Evolutionary conservation across 140 eudicot species (phyloP).

Genomic region (Senecio squalidus): DNA sequence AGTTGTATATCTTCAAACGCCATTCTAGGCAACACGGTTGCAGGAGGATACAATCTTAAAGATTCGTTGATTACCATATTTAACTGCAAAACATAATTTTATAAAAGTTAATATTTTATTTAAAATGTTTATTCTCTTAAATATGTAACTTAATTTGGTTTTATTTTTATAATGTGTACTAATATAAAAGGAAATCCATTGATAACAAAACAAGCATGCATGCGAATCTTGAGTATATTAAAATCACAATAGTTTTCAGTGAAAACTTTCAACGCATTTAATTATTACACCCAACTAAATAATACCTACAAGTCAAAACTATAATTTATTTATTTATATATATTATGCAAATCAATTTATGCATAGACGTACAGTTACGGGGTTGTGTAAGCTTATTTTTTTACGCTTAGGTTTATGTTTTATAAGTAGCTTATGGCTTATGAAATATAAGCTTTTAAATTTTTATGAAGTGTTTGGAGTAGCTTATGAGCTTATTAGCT

Average conservation of each 20-base stretch:
- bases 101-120: too few species aligned
- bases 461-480: too few species aligned
- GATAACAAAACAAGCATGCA: constrained; percentile 28
- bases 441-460: too few species aligned
- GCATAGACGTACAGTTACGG: too few species aligned
- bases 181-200: too few species aligned
- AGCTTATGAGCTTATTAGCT: too few species aligned
- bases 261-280: constrained; percentile 25
- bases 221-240: constrained; percentile 14
- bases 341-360: constrained; percentile 3
- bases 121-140: too few species aligned
- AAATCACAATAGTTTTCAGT: constrained; percentile 27
- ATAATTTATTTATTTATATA: background rate
- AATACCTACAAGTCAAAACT: constrained; percentile 9
- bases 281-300: background rate
- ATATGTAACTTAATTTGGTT: too few species aligned
- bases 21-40: constrained; percentile 71
- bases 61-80: constrained; percentile 88
- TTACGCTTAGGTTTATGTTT: too few species aligned
- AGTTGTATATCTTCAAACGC: constrained; percentile 75
- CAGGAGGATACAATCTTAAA: constrained; percentile 78
- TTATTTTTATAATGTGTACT: too few species aligned
- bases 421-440: too few species aligned
- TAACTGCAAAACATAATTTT: constrained; percentile 45
- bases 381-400: too few species aligned